A percentile compares a stretch with the other conserved stretches of the same genome.
These are phyloP conservation scores for Boletus reticulatus DNA, from an alignment of 768 basidiomycete genomes.

Conservation along the genomic window DNA sequence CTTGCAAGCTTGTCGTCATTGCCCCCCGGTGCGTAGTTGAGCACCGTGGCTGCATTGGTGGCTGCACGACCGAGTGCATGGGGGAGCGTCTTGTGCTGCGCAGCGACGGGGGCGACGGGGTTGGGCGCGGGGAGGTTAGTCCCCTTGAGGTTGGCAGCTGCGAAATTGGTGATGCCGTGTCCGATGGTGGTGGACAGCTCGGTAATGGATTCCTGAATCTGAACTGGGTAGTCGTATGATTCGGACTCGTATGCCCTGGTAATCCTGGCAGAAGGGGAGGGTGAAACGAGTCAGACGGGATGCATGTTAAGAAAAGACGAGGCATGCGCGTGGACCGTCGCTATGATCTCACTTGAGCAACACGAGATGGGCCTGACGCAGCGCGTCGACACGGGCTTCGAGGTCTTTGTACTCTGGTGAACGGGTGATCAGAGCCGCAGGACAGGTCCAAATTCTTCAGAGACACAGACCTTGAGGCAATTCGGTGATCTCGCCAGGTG, in stretches of 20 bases:
- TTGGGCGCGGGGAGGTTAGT: constrained; percentile 78
- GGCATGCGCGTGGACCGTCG: neutral
- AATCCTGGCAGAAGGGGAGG: constrained; percentile 46
- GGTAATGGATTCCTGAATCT: constrained; percentile 78
- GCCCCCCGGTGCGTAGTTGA: constrained; percentile 45
- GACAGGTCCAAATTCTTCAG: too few species aligned
- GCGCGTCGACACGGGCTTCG: constrained; percentile 91
- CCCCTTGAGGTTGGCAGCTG: constrained; percentile 84
- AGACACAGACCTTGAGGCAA: constrained; percentile 72
- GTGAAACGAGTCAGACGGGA: neutral
- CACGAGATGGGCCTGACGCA: constrained; percentile 71
- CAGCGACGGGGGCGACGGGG: constrained; percentile 51
- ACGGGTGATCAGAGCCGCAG: neutral
- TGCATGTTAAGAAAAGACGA: neutral
- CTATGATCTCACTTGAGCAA: constrained; percentile 67
- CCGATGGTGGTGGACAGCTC: constrained; percentile 72
- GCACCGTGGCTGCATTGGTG: constrained; percentile 48
- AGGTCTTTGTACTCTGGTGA: constrained; percentile 93
- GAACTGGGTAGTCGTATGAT: constrained; percentile 85
- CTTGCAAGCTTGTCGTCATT: constrained; percentile 70
- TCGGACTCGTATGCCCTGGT: constrained; percentile 88
- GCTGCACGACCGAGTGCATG: constrained; percentile 90
- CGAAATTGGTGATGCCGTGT: constrained; percentile 77
- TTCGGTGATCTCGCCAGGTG: constrained; percentile 93
- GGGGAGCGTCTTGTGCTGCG: constrained; percentile 93